phyloP scores from a whole-genome alignment of 2,329 filamentous ascomycete genomes.

The Fonsecaea monophora region DNA sequence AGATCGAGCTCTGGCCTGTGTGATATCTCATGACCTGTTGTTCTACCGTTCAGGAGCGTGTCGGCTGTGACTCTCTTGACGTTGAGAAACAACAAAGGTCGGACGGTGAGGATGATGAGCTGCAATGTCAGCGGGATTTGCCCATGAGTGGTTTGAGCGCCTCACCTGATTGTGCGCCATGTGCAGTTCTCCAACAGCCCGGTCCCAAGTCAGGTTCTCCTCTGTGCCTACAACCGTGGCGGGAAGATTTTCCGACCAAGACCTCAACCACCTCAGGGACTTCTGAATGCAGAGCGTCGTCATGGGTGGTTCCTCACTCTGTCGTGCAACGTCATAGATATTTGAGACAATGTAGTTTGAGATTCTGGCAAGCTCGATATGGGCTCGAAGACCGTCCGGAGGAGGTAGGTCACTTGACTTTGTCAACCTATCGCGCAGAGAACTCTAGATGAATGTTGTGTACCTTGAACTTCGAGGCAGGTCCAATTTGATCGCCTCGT shows the following conservation, averaged over 20 bases:
- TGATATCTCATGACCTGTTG: slow-evolving; percentile 38
- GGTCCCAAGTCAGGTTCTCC: slow-evolving; percentile 43
- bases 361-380: slow-evolving; percentile 57
- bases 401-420: slow-evolving; percentile 52
- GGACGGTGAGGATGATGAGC: slow-evolving; percentile 58
- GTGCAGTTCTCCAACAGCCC: slow-evolving; percentile 46
- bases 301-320: slow-evolving; percentile 39
- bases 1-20: slow-evolving; percentile 42
- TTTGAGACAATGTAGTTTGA: slow-evolving; percentile 59
- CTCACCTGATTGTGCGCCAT: slow-evolving; percentile 58
- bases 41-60: slow-evolving; percentile 46
- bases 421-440: not conserved
- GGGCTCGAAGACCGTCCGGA: slow-evolving; percentile 54
- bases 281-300: slow-evolving; percentile 48
- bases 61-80: slow-evolving; percentile 58
- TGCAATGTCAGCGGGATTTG: slow-evolving; percentile 39
- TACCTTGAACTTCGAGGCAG: slow-evolving; percentile 44
- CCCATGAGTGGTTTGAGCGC: not conserved
- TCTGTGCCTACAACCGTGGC: slow-evolving; percentile 48
- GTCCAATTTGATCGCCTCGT: slow-evolving; percentile 56
- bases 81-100: slow-evolving; percentile 57
- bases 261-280: slow-evolving; percentile 52
- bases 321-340: slow-evolving; percentile 53
- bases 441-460: not conserved
- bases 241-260: slow-evolving; percentile 52